phyloP scores from a whole-genome alignment of 345 rosid genomes.

The Euphorbia tirucalli region DNA sequence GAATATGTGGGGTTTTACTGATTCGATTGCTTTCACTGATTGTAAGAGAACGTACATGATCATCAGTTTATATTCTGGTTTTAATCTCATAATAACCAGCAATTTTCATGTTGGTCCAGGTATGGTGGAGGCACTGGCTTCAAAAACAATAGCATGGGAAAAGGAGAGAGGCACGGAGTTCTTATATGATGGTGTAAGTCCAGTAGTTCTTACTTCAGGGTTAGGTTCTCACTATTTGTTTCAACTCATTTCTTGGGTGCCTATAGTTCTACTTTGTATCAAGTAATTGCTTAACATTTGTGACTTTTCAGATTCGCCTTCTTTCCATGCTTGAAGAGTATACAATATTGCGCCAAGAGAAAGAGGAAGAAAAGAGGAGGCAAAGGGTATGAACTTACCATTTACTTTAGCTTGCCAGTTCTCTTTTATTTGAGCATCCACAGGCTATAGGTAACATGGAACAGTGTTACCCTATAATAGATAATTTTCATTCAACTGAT shows the following conservation, averaged over 20 bases:
- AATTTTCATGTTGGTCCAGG: constrained; percentile 37
- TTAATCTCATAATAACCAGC: background rate
- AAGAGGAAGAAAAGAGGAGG: constrained; percentile 90
- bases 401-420: background rate
- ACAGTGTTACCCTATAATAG: background rate
- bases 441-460: background rate
- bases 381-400: constrained; percentile 51
- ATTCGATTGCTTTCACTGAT: background rate
- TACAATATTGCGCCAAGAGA: constrained; percentile 71
- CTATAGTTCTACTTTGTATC: background rate
- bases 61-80: background rate
- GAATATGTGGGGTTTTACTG: background rate
- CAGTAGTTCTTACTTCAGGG: background rate
- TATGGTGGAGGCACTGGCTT: constrained; percentile 83
- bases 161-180: constrained; percentile 73
- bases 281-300: constrained; percentile 11
- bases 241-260: background rate
- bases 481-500: background rate
- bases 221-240: background rate
- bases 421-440: background rate
- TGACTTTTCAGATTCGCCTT: constrained; percentile 55
- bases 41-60: background rate
- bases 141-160: constrained; percentile 88
- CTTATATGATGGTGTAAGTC: constrained; percentile 87
- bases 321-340: constrained; percentile 94